phyloP scores from a whole-genome alignment of 805 yeast genomes.

The Candida sonorensis region DNA sequence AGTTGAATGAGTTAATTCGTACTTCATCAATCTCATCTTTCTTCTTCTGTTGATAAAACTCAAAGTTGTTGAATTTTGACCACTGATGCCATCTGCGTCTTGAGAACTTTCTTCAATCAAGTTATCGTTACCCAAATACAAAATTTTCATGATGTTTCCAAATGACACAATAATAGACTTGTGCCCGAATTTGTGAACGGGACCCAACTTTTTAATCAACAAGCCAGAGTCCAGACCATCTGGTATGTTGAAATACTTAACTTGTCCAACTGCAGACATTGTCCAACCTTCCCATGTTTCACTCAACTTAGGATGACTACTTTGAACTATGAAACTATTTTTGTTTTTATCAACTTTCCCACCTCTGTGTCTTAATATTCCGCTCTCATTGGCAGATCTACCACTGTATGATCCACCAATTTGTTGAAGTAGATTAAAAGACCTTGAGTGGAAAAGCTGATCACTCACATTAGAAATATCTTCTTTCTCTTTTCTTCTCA shows the following conservation, averaged over 20 bases:
- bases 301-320: constrained; percentile 29
- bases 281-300: constrained; percentile 80
- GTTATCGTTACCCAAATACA: constrained; percentile 72
- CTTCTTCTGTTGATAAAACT: constrained; percentile 31
- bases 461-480: constrained; percentile 14
- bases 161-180: constrained; percentile 70
- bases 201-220: constrained; percentile 50
- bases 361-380: too few relatives aligned
- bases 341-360: too few relatives aligned
- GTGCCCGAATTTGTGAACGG: constrained; percentile 65
- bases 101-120: constrained; percentile 54
- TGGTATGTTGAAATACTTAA: constrained; percentile 54
- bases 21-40: constrained; percentile 27
- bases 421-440: constrained; percentile 10
- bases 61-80: constrained; percentile 22
- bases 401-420: constrained; percentile 3
- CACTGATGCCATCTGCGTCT: constrained; percentile 30
- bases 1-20: constrained; percentile 31
- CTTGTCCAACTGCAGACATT: constrained; percentile 58
- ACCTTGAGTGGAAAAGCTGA: constrained; percentile 8
- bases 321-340: too few relatives aligned
- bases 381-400: too few relatives aligned
- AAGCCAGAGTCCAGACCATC: constrained; percentile 37
- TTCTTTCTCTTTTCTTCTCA: constrained; percentile 36
- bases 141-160: constrained; percentile 64